Percentiles rank a stretch among this genome's conserved stretches.
Conservation (phyloP, 495 filamentous ascomycete species). For the Emericellopsis terricola region DNA sequence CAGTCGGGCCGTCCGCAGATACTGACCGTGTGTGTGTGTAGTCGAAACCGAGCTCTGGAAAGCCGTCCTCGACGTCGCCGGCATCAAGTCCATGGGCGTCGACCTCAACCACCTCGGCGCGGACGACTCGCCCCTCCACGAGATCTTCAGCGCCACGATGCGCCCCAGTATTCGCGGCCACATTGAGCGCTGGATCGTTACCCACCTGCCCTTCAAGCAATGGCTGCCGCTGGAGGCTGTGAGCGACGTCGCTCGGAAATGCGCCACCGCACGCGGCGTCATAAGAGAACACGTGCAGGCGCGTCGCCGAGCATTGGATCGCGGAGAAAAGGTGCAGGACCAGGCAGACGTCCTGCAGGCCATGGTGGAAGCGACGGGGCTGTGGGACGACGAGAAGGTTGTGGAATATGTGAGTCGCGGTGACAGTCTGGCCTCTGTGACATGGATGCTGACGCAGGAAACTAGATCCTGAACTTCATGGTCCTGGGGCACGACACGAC, state of each 20-base stretch:
- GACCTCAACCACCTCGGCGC: not conserved
- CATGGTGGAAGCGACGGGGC: conserved; percentile 7
- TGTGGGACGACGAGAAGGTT: conserved; percentile 10
- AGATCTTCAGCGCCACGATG: not conserved
- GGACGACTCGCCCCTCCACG: not conserved
- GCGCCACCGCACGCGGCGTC: not conserved
- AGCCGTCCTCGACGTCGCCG: conserved; percentile 5
- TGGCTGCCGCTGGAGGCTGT: not conserved
- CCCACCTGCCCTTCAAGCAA: not conserved
- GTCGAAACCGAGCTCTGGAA: not conserved
- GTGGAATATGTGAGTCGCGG: conserved; percentile 8
- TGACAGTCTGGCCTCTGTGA: not conserved
- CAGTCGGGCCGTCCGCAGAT: no score
- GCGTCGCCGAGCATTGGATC: not conserved
- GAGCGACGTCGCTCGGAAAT: not conserved
- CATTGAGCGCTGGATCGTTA: not conserved
- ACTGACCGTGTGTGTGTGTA: not conserved
- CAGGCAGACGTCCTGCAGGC: conserved; percentile 12
- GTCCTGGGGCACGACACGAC: conserved; percentile 13
- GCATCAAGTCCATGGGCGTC: not conserved
- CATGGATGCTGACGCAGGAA: conserved; percentile 8
- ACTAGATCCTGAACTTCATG: conserved; percentile 7
- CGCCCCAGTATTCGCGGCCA: not conserved
- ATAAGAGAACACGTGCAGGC: not conserved
- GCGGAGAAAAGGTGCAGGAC: not conserved